phyloP scores from a whole-genome alignment of 148 eudicot genomes.

The Agrostemma githago region DNA sequence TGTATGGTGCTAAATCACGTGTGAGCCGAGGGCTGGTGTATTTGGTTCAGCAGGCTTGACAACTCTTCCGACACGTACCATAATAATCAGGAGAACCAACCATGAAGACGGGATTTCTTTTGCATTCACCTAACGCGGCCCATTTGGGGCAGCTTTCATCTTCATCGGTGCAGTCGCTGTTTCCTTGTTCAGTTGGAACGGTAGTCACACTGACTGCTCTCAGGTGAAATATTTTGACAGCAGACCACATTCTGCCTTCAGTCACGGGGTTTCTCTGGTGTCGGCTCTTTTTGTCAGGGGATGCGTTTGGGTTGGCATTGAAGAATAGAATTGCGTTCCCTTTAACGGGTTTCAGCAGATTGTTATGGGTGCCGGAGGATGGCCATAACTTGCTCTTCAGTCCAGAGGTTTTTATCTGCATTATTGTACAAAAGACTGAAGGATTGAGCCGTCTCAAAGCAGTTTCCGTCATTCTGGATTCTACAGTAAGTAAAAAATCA shows the following conservation, averaged over 20 bases:
- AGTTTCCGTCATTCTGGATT: no score
- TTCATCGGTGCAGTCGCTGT: conserved; percentile 70
- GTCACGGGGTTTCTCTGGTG: conserved; percentile 65
- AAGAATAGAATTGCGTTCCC: conserved; percentile 86
- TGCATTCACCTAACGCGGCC: conserved; percentile 87
- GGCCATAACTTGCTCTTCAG: conserved; percentile 45
- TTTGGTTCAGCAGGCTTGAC: conserved; percentile 56
- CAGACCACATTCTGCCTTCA: conserved; percentile 81
- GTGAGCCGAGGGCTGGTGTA: background rate
- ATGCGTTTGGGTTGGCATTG: conserved; percentile 59
- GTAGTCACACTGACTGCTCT: conserved; percentile 24
- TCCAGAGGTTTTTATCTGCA: conserved; percentile 36
- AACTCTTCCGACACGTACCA: conserved; percentile 93
- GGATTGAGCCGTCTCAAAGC: background rate
- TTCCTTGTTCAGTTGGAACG: conserved; percentile 19
- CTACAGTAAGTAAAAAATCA: no score
- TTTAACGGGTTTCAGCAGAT: conserved; percentile 49
- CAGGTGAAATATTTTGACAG: conserved; percentile 54
- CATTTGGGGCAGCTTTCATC: conserved; percentile 76
- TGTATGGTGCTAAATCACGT: background rate
- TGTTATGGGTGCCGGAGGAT: conserved; percentile 32
- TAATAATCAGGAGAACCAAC: conserved; percentile 91
- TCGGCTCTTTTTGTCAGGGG: conserved; percentile 58
- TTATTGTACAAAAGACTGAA: background rate
- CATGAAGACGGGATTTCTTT: conserved; percentile 77